Percentiles rank a stretch among this genome's conserved stretches.
Conservation (phyloP, 805 yeast genomes). For the Ogataea haglerorum region DNA sequence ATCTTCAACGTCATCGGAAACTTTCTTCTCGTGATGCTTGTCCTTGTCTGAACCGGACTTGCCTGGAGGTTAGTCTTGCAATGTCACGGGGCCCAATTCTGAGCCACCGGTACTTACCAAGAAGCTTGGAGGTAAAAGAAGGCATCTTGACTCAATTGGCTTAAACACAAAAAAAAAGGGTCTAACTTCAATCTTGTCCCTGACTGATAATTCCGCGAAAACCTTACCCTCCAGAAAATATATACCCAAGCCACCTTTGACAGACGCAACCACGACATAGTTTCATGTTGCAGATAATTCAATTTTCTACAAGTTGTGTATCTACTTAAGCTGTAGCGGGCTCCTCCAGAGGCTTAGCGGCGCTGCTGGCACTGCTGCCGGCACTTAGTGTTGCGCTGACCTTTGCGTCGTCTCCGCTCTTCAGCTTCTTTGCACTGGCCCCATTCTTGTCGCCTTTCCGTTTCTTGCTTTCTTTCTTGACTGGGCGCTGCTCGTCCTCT, state of each 20-base stretch:
- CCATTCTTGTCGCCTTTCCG: conserved; percentile 40
- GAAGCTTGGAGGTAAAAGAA: conserved; percentile 25
- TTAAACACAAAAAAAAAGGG: background rate
- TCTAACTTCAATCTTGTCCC: background rate
- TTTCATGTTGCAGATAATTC: background rate
- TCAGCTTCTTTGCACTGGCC: conserved; percentile 32
- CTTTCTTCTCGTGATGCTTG: conserved; percentile 13
- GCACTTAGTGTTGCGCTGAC: conserved; percentile 7
- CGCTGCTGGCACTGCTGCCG: conserved; percentile 9
- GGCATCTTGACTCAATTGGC: conserved; percentile 19
- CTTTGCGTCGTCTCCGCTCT: conserved; percentile 15
- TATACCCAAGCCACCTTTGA: background rate
- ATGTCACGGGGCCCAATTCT: background rate
- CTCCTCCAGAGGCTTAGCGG: conserved; percentile 6
- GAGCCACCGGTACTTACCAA: conserved; percentile 21
- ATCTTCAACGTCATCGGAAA: conserved; percentile 52
- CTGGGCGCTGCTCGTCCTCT: conserved; percentile 76
- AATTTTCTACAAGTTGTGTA: background rate
- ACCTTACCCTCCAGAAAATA: background rate
- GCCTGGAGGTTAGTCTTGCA: conserved; percentile 11
- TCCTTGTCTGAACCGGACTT: conserved; percentile 22
- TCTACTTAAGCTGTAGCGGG: conserved; percentile 5
- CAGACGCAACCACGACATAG: conserved; percentile 1
- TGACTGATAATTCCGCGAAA: conserved; percentile 2
- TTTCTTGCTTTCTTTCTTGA: conserved; percentile 51